Conservation (phyloP, 2,329 filamentous ascomycete genomes). For the Peltaster fructicola region DNA sequence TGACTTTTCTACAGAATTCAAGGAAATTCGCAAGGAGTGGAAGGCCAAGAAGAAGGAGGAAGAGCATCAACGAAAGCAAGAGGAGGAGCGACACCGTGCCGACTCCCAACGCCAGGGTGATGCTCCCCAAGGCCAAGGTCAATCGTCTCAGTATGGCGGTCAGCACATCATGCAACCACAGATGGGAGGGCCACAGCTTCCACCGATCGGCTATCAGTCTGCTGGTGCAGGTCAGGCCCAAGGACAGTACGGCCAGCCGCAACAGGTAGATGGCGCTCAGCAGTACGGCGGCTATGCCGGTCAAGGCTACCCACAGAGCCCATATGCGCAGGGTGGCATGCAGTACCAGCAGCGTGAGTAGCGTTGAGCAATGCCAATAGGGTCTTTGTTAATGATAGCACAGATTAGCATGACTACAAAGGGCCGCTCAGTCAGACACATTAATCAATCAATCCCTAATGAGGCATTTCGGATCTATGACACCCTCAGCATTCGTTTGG, state of each 20-base stretch:
- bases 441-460: too few species aligned
- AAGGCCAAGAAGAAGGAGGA: slow-evolving; percentile 99
- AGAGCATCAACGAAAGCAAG: slow-evolving; percentile 72
- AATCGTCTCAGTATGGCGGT: slow-evolving; percentile 26
- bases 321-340: slow-evolving; percentile 29
- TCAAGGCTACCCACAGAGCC: slow-evolving; percentile 33
- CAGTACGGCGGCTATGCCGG: slow-evolving; percentile 30
- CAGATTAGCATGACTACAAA: too few species aligned
- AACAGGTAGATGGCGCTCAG: slow-evolving; percentile 30
- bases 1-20: slow-evolving; percentile 58
- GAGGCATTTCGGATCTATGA: too few species aligned
- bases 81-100: slow-evolving; percentile 66
- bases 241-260: slow-evolving; percentile 28
- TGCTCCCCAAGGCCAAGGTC: slow-evolving; percentile 30
- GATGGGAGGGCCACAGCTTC: slow-evolving; percentile 29
- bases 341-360: slow-evolving; percentile 27
- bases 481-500: too few species aligned
- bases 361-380: slow-evolving; percentile 5
- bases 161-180: slow-evolving; percentile 28
- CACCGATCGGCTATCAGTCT: slow-evolving; percentile 34
- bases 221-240: slow-evolving; percentile 25
- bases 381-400: too few species aligned
- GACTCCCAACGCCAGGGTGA: slow-evolving; percentile 40
- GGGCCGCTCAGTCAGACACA: too few species aligned
- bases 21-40: slow-evolving; percentile 98